A percentile compares a stretch with the other conserved stretches of the same genome.
phyloP scores from a whole-genome alignment of 2,329 filamentous ascomycete genomes.

The Aspergillus pseudoterreus region DNA sequence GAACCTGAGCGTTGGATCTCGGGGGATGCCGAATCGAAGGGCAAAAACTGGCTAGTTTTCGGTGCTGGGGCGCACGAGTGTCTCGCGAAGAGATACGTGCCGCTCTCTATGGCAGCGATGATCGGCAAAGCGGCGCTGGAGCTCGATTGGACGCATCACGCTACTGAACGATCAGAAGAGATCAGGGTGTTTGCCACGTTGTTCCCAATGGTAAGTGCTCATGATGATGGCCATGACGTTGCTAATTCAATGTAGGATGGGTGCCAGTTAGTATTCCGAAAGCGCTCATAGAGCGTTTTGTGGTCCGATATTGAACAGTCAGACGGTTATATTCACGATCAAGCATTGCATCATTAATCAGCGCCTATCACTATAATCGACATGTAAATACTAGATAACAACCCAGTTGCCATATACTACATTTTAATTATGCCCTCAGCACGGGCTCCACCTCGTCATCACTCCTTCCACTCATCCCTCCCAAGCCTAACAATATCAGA shows the following conservation, averaged over 20 bases:
- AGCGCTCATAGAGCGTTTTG: conserved; percentile 16
- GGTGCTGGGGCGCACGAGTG: conserved; percentile 51
- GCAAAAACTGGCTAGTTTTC: conserved; percentile 54
- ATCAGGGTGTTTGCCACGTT: conserved; percentile 50
- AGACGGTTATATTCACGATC: too few species aligned
- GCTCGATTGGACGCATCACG: conserved; percentile 50
- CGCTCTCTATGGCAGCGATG: conserved; percentile 50
- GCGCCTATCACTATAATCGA: too few species aligned
- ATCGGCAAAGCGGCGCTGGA: conserved; percentile 52
- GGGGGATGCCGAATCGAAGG: conserved; percentile 49
- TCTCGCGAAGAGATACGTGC: conserved; percentile 49
- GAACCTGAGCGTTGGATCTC: conserved; percentile 53
- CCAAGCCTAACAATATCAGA: conserved; percentile 28
- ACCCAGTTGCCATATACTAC: too few species aligned
- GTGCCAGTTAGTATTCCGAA: conserved; percentile 13
- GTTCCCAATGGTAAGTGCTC: conserved; percentile 46
- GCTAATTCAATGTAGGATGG: conserved; percentile 1
- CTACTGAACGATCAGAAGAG: conserved; percentile 48
- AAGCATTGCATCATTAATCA: too few species aligned
- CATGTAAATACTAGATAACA: too few species aligned
- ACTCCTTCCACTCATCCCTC: conserved; percentile 26
- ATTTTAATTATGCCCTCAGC: too few species aligned
- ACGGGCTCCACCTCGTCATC: conserved; percentile 6
- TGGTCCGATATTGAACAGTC: too few species aligned
- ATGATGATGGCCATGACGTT: not conserved